phyloP scores from a whole-genome alignment of 441 rosid genomes.

The Pelargonium cotyledonis region DNA sequence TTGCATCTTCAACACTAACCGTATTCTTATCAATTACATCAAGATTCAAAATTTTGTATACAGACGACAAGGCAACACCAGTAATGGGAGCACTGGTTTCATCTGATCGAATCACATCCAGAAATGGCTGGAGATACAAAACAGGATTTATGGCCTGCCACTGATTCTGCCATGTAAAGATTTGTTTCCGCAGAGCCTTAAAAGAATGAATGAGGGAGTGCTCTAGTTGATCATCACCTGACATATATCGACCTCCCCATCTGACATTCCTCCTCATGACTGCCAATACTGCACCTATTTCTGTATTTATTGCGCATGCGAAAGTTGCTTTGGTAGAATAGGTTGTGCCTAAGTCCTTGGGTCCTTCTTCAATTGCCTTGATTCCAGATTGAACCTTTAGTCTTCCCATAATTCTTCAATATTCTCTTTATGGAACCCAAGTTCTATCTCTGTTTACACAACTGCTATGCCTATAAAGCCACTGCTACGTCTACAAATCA shows the following conservation, averaged over 20 bases:
- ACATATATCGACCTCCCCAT: constrained; percentile 76
- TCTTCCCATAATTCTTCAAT: neutral
- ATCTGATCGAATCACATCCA: constrained; percentile 81
- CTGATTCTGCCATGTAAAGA: constrained; percentile 68
- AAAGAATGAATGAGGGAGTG: constrained; percentile 84
- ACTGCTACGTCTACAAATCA: neutral
- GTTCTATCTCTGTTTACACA: neutral
- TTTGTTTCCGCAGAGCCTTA: constrained; percentile 73
- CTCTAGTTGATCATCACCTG: constrained; percentile 88
- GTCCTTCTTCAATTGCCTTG: no score
- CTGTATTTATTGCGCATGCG: constrained; percentile 74
- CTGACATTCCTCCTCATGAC: constrained; percentile 96
- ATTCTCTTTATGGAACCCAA: neutral
- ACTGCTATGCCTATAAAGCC: neutral
- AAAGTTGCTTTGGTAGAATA: constrained; percentile 20
- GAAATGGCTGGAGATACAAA: constrained; percentile 74
- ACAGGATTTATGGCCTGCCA: constrained; percentile 64
- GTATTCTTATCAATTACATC: constrained; percentile 67
- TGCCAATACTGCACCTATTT: constrained; percentile 87
- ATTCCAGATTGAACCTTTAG: no score
- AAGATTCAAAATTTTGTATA: constrained; percentile 73
- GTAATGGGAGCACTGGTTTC: constrained; percentile 97
- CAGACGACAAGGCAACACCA: constrained; percentile 91
- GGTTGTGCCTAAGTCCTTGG: no score
- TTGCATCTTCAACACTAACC: constrained; percentile 68